A percentile compares a stretch with the other conserved stretches of the same genome.
These are phyloP conservation scores for Wickerhamomyces subpelliculosus DNA, from an alignment of 805 yeast species.

Conservation along the genomic window DNA sequence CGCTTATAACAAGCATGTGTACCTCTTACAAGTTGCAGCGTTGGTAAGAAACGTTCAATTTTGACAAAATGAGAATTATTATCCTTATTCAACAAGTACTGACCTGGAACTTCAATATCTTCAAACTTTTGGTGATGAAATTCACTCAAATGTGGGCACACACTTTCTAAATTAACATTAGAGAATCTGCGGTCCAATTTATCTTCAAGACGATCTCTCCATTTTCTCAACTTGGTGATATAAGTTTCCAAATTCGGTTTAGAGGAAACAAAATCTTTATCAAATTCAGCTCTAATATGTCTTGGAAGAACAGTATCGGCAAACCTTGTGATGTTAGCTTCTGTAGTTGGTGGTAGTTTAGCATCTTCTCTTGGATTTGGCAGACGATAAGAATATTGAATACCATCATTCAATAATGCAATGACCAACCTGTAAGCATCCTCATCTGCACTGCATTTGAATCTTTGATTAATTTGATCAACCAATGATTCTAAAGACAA, in stretches of 20 bases:
- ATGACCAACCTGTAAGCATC: slow-evolving; percentile 92
- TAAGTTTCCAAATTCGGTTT: slow-evolving; percentile 88
- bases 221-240: slow-evolving; percentile 71
- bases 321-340: slow-evolving; percentile 77
- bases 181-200: slow-evolving; percentile 81
- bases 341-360: slow-evolving; percentile 84
- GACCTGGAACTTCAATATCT: slow-evolving; percentile 97
- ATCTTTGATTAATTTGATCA: slow-evolving; percentile 90
- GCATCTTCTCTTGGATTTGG: slow-evolving; percentile 87
- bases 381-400: slow-evolving; percentile 79
- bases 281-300: slow-evolving; percentile 83
- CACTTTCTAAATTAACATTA: slow-evolving; percentile 74
- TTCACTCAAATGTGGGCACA: slow-evolving; percentile 92
- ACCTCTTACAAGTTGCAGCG: slow-evolving; percentile 82
- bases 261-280: slow-evolving; percentile 78
- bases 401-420: slow-evolving; percentile 89
- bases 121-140: slow-evolving; percentile 98
- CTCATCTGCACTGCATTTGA: slow-evolving; percentile 90
- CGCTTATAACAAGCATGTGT: slow-evolving; percentile 87
- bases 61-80: slow-evolving; percentile 86
- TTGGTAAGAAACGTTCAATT: slow-evolving; percentile 87
- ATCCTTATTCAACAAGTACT: slow-evolving; percentile 82
- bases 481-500: slow-evolving; percentile 90
- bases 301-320: slow-evolving; percentile 91
- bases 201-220: slow-evolving; percentile 92